Percentiles rank a stretch among this genome's conserved stretches.
phyloP scores from a whole-genome alignment of 768 basidiomycete species.

The Calocybe indica region DNA sequence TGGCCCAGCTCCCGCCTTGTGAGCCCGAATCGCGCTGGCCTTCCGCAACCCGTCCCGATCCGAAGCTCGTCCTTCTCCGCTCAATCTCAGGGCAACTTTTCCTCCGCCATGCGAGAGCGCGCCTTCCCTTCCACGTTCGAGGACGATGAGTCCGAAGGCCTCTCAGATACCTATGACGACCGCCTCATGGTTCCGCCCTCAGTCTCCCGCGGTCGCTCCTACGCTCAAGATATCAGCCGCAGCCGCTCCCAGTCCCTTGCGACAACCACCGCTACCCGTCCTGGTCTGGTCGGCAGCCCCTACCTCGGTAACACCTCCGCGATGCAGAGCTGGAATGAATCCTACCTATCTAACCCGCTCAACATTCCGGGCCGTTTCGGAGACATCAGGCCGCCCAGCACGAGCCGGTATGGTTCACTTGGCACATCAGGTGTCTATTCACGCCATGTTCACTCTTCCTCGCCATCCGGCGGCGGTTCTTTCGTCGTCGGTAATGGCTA shows the following conservation, averaged over 20 bases:
- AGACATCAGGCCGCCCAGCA: slow-evolving; percentile 56
- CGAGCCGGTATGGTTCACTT: slow-evolving; percentile 60
- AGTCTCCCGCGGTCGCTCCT: slow-evolving; percentile 50
- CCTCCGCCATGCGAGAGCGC: slow-evolving; percentile 61
- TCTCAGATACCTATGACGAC: slow-evolving; percentile 55
- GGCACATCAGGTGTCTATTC: slow-evolving; percentile 52
- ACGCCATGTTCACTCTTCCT: slow-evolving; percentile 45
- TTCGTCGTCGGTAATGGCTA: slow-evolving; percentile 39
- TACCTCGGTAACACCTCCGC: slow-evolving; percentile 31
- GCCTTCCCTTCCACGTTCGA: slow-evolving; percentile 73
- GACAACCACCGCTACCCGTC: slow-evolving; percentile 41
- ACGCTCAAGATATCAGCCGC: slow-evolving; percentile 57
- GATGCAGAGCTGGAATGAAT: slow-evolving; percentile 58
- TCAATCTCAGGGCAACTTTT: slow-evolving; percentile 48
- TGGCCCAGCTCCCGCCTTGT: slow-evolving; percentile 44
- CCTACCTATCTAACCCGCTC: slow-evolving; percentile 50
- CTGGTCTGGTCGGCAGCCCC: slow-evolving; percentile 47
- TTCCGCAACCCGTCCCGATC: slow-evolving; percentile 53
- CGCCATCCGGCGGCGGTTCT: slow-evolving; percentile 29
- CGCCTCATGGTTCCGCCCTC: slow-evolving; percentile 45
- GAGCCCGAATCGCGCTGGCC: slow-evolving; percentile 33
- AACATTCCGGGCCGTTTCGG: slow-evolving; percentile 54
- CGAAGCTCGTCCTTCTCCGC: slow-evolving; percentile 66
- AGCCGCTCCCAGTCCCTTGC: slow-evolving; percentile 78
- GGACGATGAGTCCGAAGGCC: slow-evolving; percentile 68